These are phyloP conservation scores for Globisporangium okanoganense DNA, from an alignment of 352 stramenopile genomes.

Conservation along the genomic window DNA sequence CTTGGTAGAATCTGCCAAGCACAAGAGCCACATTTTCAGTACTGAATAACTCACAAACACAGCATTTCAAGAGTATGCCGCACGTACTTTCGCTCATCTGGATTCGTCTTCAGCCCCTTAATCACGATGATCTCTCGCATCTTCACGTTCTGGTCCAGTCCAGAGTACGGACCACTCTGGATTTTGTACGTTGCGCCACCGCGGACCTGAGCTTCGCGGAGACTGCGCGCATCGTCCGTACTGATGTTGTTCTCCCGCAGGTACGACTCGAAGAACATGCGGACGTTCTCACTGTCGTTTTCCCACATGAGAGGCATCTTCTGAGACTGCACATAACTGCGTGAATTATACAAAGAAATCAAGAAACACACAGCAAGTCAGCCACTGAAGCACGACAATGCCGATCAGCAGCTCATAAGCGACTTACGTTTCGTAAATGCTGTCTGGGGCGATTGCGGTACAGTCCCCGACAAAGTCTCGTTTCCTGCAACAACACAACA, in stretches of 20 bases:
- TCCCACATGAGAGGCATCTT: conserved; percentile 68
- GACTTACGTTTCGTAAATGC: conserved; percentile 63
- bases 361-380: background rate
- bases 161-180: conserved; percentile 63
- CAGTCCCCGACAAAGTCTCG: conserved; percentile 72
- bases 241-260: conserved; percentile 75
- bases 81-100: conserved; percentile 56
- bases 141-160: conserved; percentile 80
- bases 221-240: conserved; percentile 49
- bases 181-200: conserved; percentile 80
- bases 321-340: conserved; percentile 65
- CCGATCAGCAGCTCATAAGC: background rate
- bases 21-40: too few relatives aligned
- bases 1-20: conserved; percentile 51
- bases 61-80: too few relatives aligned
- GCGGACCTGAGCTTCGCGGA: conserved; percentile 66
- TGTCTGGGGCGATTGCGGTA: conserved; percentile 28
- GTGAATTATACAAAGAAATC: background rate
- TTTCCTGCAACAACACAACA: conserved; percentile 21
- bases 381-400: background rate
- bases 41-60: too few relatives aligned
- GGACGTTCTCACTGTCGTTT: conserved; percentile 73
- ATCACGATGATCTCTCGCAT: conserved; percentile 63
- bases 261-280: conserved; percentile 80
- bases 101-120: conserved; percentile 72